Base-by-base conservation (phyloP, 495 filamentous ascomycete genomes). In the Talaromyces nanjingensis region DNA sequence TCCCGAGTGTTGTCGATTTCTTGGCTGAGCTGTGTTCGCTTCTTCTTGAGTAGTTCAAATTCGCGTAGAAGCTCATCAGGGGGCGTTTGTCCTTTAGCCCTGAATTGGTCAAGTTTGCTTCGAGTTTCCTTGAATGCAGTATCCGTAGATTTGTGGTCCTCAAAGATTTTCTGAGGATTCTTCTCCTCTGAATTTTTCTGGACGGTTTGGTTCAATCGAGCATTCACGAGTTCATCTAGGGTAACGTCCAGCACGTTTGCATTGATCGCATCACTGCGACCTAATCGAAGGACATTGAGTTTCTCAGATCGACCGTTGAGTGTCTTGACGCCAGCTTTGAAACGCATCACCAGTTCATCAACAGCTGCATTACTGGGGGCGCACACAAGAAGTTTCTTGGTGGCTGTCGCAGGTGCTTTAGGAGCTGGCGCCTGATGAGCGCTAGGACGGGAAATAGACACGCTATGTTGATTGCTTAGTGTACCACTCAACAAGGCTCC, bases 361-460 rank as follows among this genome's bases (percentile, higher is more conserved):
- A 98, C 94, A 25, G 94, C 94, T 4, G 94, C 94, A 72, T 98
- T 98, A 81, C 91, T 96, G 25, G 94, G 94, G 25, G 94, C 94
- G 68, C 94, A 98, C 24, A 98, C 89, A 34, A 98, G 83, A 24
- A 98, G 81, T 72, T 98, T 98, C 76, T 93, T 96, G 27, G 79
- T 73, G n/a, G 72, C 69, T 2, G 69, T 71, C n/a, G 76, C 63
- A 37, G 68, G 68, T 11, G 73, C 59, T 9, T 65, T 60, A 45
- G 69, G 71, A 24, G 60, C 65, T 22, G 58, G 31, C 18, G 65
- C 65, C 31, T 68, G 67, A 42, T 63, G 45, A 2, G 64, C 69
- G 3, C 74, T 78, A 5, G 86, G 84, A 24, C 81, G 79, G 33
- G 73, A 73, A 56, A 87, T 80, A 39, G 79, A 67, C 4, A 81